These are phyloP conservation scores for Aspergillus piperis DNA, from an alignment of 2,329 filamentous ascomycete species.

Conservation along the genomic window DNA sequence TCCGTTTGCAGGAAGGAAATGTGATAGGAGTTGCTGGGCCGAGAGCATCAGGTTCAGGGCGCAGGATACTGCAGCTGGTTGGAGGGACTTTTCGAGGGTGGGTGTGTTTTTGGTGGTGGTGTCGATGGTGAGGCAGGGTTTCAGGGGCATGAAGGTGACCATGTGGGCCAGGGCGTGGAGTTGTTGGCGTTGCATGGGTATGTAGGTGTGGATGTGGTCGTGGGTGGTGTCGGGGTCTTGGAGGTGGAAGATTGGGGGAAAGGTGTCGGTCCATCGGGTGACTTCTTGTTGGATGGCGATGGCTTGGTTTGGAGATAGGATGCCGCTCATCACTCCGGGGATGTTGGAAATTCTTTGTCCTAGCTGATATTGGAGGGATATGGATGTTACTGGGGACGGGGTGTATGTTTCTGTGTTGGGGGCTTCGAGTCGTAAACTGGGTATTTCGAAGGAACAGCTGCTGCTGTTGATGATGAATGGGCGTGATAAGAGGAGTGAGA, in stretches of 20 bases:
- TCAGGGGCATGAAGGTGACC: conserved; percentile 50
- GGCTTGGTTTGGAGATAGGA: conserved; percentile 18
- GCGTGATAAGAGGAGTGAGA: conserved; percentile 47
- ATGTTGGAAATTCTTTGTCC: conserved; percentile 32
- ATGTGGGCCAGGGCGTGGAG: conserved; percentile 50
- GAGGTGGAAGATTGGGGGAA: conserved; percentile 47
- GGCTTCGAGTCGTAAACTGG: conserved; percentile 41
- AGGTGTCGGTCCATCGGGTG: conserved; percentile 46
- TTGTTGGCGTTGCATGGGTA: conserved; percentile 50
- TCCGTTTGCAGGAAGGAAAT: conserved; percentile 45
- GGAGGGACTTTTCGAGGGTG: conserved; percentile 41
- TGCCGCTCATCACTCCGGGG: conserved; percentile 16
- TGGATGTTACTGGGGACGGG: conserved; percentile 49
- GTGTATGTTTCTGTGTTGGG: conserved; percentile 34
- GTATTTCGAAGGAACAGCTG: conserved; percentile 42
- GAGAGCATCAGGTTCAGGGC: conserved; percentile 47
- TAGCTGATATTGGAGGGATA: conserved; percentile 45
- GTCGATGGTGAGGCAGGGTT: conserved; percentile 47
- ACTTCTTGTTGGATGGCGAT: conserved; percentile 38
- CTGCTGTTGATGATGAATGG: conserved; percentile 49
- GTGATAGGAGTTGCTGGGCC: conserved; percentile 47
- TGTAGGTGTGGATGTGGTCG: conserved; percentile 47
- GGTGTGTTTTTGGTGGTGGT: conserved; percentile 24
- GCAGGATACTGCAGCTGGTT: conserved; percentile 47
- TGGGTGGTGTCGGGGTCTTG: conserved; percentile 45